Evolutionary conservation across 2,329 filamentous ascomycete genomes (phyloP), one percentile per base, ranked within the genome.

Genomic region (Elsinoe ampelina): DNA sequence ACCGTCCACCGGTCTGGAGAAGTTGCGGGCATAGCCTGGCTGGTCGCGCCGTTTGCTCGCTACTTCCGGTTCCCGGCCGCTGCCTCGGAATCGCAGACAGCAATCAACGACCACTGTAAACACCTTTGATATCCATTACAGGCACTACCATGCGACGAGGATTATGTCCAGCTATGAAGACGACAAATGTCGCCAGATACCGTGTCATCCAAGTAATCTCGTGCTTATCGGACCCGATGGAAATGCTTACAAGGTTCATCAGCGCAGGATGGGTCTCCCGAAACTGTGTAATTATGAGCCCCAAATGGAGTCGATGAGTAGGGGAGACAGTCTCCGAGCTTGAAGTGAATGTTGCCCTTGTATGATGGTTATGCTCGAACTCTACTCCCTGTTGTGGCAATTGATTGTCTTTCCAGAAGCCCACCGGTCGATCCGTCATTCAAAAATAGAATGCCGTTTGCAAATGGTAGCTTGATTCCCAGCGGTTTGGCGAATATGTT

Each of bases 331-430:
- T 45, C 19, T 26, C 41, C 26, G 19, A 7, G 5, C n/a, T 13
- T 12, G 20, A 22, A 45, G 20, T 13, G 26, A 45, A 30, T 22
- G 41, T 45, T 45, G 6, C n/a, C n/a, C 41, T 15, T 26, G 12
- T 12, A 2, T 13, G 19, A 45, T 45, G 41, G 20, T 45, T 45
- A 45, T 45, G 41, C 41, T 45, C 41, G 41, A 45, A 45, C 41
- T 45, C 41, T 45, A n/a, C 41, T 45, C 41, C 41, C 41, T 45
- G n/a, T 45, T 26, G 41, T 45, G 41, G 41, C 41, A 45, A 45
- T 45, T 22, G 41, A 45, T 26, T 45, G 41, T 45, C 41, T 45
- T 26, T 45, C 41, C 41, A 45, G 41, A 19, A 22, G 26, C 41
- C 41, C 20, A 22, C 41, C 41, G 41, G 41, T 11, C 26, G 41